These are phyloP conservation scores for Zasmidium angulare DNA, from an alignment of 2,329 filamentous ascomycete species.

Conservation along the genomic window DNA sequence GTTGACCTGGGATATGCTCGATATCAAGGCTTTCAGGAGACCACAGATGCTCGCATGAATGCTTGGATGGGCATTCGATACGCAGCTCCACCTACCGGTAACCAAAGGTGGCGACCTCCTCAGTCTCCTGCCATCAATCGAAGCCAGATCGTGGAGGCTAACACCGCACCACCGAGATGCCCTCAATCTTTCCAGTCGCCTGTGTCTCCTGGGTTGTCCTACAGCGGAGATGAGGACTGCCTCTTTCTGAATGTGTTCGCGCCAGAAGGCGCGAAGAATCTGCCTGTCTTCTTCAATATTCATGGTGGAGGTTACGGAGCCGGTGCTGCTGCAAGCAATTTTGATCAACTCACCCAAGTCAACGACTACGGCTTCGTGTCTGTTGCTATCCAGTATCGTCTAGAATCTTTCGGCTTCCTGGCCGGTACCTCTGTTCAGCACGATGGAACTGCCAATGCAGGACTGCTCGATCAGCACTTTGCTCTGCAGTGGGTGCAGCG, in stretches of 20 bases:
- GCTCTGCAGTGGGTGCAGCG: conserved; percentile 54
- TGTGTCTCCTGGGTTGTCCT: neutral
- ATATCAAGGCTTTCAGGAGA: conserved; percentile 19
- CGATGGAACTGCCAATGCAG: conserved; percentile 42
- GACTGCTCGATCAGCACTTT: conserved; percentile 49
- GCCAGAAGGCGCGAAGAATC: conserved; percentile 32
- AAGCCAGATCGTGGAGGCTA: conserved; percentile 18
- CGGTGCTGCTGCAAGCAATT: neutral
- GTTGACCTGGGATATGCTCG: conserved; percentile 28
- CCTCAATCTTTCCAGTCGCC: conserved; percentile 19
- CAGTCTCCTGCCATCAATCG: conserved; percentile 24
- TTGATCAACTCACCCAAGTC: conserved; percentile 45
- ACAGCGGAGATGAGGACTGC: conserved; percentile 34
- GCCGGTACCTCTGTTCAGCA: conserved; percentile 38
- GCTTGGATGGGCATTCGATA: conserved; percentile 23
- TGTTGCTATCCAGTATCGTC: conserved; percentile 52
- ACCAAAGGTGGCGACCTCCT: conserved; percentile 28
- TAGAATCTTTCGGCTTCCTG: conserved; percentile 48
- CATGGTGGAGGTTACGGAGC: conserved; percentile 24
- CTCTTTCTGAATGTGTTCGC: conserved; percentile 33
- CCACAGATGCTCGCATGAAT: neutral
- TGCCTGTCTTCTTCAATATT: conserved; percentile 45
- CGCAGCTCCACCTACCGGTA: conserved; percentile 24
- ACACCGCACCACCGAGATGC: conserved; percentile 15
- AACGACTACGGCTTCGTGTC: conserved; percentile 50